Evolutionary conservation across 768 basidiomycete genomes (phyloP).

Genomic region (Psilocybe subaeruginosa): DNA sequence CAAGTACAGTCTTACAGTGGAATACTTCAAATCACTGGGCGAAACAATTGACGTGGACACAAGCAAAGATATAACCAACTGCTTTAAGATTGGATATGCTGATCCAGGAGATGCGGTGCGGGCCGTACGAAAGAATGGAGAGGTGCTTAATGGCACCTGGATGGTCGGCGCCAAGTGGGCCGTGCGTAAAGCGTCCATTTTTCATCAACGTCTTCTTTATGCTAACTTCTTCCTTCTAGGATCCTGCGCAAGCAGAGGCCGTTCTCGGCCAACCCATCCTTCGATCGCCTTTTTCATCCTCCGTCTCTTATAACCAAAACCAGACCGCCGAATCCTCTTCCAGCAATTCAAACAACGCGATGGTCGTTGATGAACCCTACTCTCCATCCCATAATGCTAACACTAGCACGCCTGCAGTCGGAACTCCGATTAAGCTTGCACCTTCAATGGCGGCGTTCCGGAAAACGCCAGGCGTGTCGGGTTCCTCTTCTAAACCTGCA

Average conservation of each 20-base stretch:
- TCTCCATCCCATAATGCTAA: slow-evolving; percentile 19
- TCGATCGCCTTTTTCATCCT: slow-evolving; percentile 24
- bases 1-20: slow-evolving; percentile 69
- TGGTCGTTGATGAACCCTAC: slow-evolving; percentile 49
- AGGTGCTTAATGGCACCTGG: slow-evolving; percentile 70
- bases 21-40: slow-evolving; percentile 77
- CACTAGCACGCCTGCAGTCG: slow-evolving; percentile 47
- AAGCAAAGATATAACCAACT: slow-evolving; percentile 72
- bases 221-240: slow-evolving; percentile 38
- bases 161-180: slow-evolving; percentile 91
- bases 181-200: slow-evolving; percentile 43
- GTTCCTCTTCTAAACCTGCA: slow-evolving; percentile 27
- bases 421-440: slow-evolving; percentile 73
- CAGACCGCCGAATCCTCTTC: slow-evolving; percentile 18
- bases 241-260: slow-evolving; percentile 59
- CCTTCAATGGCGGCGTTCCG: slow-evolving; percentile 77
- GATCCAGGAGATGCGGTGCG: slow-evolving; percentile 76
- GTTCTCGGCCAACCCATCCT: slow-evolving; percentile 44
- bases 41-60: slow-evolving; percentile 70
- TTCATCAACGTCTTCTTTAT: background rate
- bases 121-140: slow-evolving; percentile 83
- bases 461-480: slow-evolving; percentile 37
- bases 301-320: slow-evolving; percentile 24
- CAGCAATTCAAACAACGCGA: slow-evolving; percentile 33
- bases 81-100: slow-evolving; percentile 78